Evolutionary conservation across 371 early-diverging fungal species (phyloP).

Genomic region (Circinella minor): DNA sequence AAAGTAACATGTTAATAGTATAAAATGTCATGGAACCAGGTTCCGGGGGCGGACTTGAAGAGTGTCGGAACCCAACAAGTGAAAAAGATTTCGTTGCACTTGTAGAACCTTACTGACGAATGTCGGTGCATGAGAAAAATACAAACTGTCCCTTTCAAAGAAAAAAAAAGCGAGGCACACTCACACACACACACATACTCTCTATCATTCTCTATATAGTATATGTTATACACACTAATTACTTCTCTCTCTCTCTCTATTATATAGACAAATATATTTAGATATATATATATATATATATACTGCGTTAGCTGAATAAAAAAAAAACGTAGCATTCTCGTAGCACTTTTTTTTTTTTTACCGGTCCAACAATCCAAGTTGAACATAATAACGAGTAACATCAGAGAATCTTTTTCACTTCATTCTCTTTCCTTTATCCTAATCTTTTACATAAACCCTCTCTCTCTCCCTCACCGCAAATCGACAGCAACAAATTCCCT

Average conservation of each 20-base stretch:
- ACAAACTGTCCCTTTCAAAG: conserved; percentile 5
- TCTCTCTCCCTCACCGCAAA: background rate
- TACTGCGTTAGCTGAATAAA: background rate
- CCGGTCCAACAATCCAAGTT: background rate
- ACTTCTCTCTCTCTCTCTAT: background rate
- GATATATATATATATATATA: no score
- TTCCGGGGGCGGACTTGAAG: conserved; percentile 11
- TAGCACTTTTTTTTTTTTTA: background rate
- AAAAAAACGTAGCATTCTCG: conserved; percentile 8
- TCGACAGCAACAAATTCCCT: background rate
- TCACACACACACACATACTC: background rate
- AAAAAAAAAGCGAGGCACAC: conserved; percentile 3
- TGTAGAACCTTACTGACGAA: conserved; percentile 10
- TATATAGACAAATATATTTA: background rate
- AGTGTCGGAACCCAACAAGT: conserved; percentile 9
- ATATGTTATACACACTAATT: no score
- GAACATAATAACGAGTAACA: background rate
- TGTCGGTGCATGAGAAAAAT: conserved; percentile 11
- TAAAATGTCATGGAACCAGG: conserved; percentile 9
- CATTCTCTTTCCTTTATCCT: conserved; percentile 16
- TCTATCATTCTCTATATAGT: background rate
- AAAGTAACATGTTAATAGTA: background rate
- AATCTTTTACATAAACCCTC: background rate
- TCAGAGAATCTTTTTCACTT: conserved; percentile 9
- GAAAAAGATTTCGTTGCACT: background rate